These are phyloP conservation scores for Geosmithia putterillii DNA, from an alignment of 2,329 filamentous ascomycete genomes.

Conservation along the genomic window DNA sequence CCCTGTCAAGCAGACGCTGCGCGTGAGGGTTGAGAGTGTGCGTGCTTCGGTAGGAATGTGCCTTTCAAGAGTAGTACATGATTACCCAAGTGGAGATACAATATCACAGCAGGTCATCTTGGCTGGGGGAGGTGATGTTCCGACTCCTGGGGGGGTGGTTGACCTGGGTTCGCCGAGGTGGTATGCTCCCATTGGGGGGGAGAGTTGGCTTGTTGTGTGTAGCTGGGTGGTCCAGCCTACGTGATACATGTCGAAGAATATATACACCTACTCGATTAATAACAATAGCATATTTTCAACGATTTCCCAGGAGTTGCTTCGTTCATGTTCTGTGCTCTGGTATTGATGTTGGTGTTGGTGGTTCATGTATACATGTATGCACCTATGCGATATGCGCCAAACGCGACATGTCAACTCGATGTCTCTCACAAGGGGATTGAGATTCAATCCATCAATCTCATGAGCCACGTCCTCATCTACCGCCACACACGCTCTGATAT, in stretches of 20 bases:
- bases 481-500: neutral
- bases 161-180: constrained; percentile 22
- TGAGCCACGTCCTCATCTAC: neutral
- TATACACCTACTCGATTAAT: too few relatives aligned
- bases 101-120: constrained; percentile 20
- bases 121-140: constrained; percentile 15
- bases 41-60: constrained; percentile 20
- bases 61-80: constrained; percentile 10
- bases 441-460: neutral
- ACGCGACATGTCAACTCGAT: constrained; percentile 11
- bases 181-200: constrained; percentile 20
- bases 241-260: neutral
- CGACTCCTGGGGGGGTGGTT: constrained; percentile 17
- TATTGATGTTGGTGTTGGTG: neutral
- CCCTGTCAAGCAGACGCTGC: constrained; percentile 7
- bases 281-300: too few relatives aligned
- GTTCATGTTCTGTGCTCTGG: too few relatives aligned
- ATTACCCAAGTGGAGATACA: constrained; percentile 1
- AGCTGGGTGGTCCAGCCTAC: too few relatives aligned
- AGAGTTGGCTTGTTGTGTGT: constrained; percentile 23
- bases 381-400: constrained; percentile 20
- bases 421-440: neutral
- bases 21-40: constrained; percentile 16
- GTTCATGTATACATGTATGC: constrained; percentile 11
- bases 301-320: too few relatives aligned